phyloP scores from a whole-genome alignment of 805 yeast genomes.

The Zygotorulaspora danielsina region DNA sequence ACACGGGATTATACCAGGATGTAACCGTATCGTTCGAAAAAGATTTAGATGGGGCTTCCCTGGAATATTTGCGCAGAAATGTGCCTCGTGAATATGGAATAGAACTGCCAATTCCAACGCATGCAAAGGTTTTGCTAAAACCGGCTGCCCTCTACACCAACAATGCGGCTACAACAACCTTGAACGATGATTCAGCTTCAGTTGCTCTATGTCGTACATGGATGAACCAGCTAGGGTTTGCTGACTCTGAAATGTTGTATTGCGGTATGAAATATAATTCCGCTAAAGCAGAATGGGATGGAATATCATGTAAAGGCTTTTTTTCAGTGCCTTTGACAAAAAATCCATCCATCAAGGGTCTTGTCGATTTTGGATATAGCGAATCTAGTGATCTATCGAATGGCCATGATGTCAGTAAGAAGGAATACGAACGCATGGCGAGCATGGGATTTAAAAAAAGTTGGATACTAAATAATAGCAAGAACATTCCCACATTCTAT shows the following conservation, averaged over 20 bases:
- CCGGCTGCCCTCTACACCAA: conserved; percentile 34
- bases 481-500: conserved; percentile 26
- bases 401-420: conserved; percentile 1
- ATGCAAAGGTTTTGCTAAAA: conserved; percentile 41
- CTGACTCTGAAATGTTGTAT: conserved; percentile 47
- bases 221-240: conserved; percentile 54
- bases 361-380: conserved; percentile 42
- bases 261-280: conserved; percentile 47
- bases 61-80: conserved; percentile 7
- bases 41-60: conserved; percentile 25
- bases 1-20: conserved; percentile 45
- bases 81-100: conserved; percentile 35
- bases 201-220: conserved; percentile 37
- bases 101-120: conserved; percentile 42
- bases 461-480: conserved; percentile 21
- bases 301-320: conserved; percentile 47
- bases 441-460: conserved; percentile 52
- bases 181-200: conserved; percentile 36
- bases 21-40: conserved; percentile 42
- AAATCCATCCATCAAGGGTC: conserved; percentile 43
- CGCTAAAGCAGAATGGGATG: conserved; percentile 42
- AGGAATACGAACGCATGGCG: conserved; percentile 29
- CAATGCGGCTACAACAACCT: conserved; percentile 34
- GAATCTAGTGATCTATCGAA: conserved; percentile 30
- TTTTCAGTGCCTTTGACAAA: conserved; percentile 44